Evolutionary conservation across 345 rosid species (phyloP).

Genomic region (Salix viminalis): DNA sequence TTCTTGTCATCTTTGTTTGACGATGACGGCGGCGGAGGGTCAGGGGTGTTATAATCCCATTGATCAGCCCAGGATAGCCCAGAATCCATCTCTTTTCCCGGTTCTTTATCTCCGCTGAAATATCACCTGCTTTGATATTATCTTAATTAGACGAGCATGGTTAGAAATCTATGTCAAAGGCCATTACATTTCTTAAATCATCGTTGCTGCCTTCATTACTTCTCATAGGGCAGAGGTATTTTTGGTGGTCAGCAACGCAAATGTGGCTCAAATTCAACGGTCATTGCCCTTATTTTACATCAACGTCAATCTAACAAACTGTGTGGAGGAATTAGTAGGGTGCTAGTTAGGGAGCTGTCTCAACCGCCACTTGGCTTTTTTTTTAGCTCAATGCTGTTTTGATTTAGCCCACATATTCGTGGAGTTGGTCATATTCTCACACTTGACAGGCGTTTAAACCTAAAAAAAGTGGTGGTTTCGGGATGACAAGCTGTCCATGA

Average conservation of each 20-base stretch:
- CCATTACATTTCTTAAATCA: constrained; percentile 1
- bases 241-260: background rate
- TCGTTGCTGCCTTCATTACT: background rate
- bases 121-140: background rate
- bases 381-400: background rate
- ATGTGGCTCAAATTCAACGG: background rate
- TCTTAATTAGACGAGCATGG: background rate
- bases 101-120: background rate
- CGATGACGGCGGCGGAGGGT: constrained; percentile 27
- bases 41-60: constrained; percentile 46
- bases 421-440: background rate
- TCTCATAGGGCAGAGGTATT: background rate
- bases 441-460: background rate
- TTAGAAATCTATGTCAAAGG: background rate
- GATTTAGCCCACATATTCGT: background rate
- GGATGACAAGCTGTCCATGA: background rate
- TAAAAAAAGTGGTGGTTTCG: background rate
- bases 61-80: constrained; percentile 69
- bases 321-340: background rate
- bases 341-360: background rate
- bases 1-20: constrained; percentile 26
- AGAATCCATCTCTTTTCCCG: constrained; percentile 37
- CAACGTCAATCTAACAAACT: background rate
- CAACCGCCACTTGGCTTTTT: background rate
- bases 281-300: background rate